phyloP scores from a whole-genome alignment of 75 land plant species.

The Adiantum capillusveneris region DNA sequence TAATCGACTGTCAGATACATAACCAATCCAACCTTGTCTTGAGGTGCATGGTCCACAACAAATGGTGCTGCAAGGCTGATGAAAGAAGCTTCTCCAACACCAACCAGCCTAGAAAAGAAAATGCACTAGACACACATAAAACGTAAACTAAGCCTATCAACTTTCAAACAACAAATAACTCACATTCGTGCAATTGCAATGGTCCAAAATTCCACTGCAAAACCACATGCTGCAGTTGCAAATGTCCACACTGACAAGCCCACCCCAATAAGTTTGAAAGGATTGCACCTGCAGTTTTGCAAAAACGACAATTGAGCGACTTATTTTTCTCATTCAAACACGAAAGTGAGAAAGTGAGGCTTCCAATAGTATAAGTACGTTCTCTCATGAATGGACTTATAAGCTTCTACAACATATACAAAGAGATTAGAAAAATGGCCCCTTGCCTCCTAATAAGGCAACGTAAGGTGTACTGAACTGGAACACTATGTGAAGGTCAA shows the following conservation, averaged over 20 bases:
- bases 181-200: conserved; percentile 76
- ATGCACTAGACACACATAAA: too few species aligned
- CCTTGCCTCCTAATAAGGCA: too few species aligned
- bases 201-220: conserved; percentile 82
- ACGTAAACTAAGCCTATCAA: background rate
- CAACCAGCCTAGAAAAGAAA: conserved; percentile 62
- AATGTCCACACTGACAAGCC: conserved; percentile 92
- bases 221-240: conserved; percentile 83
- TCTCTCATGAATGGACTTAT: too few species aligned
- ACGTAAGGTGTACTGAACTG: too few species aligned
- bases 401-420: too few species aligned
- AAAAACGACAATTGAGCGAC: too few species aligned
- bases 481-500: too few species aligned
- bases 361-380: too few species aligned
- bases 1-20: too few species aligned
- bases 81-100: conserved; percentile 96
- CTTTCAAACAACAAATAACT: conserved; percentile 11
- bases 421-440: too few species aligned
- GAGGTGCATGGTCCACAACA: conserved; percentile 90
- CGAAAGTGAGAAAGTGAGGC: too few species aligned
- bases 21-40: conserved; percentile 45
- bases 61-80: conserved; percentile 96
- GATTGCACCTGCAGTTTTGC: conserved; percentile 75
- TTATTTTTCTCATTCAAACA: too few species aligned
- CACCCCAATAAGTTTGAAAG: conserved; percentile 93